phyloP scores from a whole-genome alignment of 2,329 filamentous ascomycete genomes.

The Colletotrichum truncatum region DNA sequence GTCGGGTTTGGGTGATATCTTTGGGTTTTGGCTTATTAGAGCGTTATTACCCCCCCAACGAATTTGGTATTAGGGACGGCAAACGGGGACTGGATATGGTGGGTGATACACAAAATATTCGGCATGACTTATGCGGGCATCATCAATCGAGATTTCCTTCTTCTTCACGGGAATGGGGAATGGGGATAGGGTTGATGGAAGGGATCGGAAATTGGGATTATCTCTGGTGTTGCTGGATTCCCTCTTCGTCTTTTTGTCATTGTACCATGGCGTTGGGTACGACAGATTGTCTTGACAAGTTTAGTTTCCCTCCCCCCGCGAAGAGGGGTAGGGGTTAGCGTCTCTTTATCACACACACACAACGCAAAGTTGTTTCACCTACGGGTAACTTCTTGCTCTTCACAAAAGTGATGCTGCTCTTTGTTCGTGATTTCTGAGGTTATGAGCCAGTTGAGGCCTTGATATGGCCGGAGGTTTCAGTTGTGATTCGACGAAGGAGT shows the following conservation, averaged over 20 bases:
- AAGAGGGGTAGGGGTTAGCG: slow-evolving; percentile 4
- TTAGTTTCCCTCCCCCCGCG: neutral
- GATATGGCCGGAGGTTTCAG: neutral
- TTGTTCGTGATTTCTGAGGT: slow-evolving; percentile 2
- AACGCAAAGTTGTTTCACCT: neutral
- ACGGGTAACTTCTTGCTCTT: neutral
- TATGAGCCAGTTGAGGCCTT: slow-evolving; percentile 2
- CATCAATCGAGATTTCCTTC: no score
- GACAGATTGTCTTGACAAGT: slow-evolving; percentile 3
- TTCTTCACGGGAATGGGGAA: neutral
- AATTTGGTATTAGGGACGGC: neutral
- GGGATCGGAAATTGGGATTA: no score
- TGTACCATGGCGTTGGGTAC: neutral
- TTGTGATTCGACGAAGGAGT: no score
- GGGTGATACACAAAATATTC: neutral
- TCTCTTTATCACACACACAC: slow-evolving; percentile 2
- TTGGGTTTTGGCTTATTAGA: neutral
- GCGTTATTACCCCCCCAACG: neutral
- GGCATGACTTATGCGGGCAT: neutral
- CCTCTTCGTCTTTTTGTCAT: neutral
- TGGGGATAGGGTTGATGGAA: neutral
- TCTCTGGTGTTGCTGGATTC: neutral
- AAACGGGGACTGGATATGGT: neutral
- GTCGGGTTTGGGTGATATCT: no score
- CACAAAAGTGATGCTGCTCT: neutral